Percentiles rank a stretch among this genome's conserved stretches.
Evolutionary conservation across 768 basidiomycete genomes (phyloP).

Genomic region (Lentinula edodes): DNA sequence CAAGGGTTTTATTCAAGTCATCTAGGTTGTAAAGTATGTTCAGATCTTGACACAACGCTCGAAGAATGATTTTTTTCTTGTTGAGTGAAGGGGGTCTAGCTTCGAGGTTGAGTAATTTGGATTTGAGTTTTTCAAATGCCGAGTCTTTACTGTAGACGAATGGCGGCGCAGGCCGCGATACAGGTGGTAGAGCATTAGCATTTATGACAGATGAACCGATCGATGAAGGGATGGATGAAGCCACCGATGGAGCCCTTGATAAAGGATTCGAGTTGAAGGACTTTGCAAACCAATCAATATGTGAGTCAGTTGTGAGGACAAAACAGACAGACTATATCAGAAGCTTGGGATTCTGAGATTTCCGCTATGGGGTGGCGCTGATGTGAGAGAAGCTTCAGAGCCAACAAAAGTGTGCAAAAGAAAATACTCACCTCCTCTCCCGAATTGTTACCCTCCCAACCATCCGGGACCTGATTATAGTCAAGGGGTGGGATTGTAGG

Average conservation of each 20-base stretch:
- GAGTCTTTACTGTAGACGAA: too few relatives aligned
- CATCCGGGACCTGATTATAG: background rate
- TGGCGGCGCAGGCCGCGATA: too few relatives aligned
- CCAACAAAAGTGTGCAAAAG: too few relatives aligned
- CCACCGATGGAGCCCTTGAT: too few relatives aligned
- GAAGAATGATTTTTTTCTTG: background rate
- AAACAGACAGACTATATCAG: background rate
- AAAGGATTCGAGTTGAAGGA: too few relatives aligned
- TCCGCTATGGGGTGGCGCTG: background rate
- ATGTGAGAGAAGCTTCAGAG: background rate
- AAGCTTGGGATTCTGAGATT: background rate
- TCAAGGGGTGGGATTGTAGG: background rate
- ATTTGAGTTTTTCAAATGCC: background rate
- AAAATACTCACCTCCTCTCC: too few relatives aligned
- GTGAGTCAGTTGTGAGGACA: too few relatives aligned
- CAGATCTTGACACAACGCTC: background rate
- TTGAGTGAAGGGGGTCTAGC: background rate
- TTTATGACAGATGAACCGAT: too few relatives aligned
- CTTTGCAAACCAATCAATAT: too few relatives aligned
- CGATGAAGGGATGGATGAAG: too few relatives aligned
- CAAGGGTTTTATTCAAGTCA: background rate
- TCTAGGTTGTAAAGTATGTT: background rate
- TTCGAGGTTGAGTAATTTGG: too few relatives aligned
- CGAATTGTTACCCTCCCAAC: background rate
- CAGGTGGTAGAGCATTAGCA: too few relatives aligned